Conservation (phyloP, 2,329 filamentous ascomycete species). For the Trichoderma sp. region DNA sequence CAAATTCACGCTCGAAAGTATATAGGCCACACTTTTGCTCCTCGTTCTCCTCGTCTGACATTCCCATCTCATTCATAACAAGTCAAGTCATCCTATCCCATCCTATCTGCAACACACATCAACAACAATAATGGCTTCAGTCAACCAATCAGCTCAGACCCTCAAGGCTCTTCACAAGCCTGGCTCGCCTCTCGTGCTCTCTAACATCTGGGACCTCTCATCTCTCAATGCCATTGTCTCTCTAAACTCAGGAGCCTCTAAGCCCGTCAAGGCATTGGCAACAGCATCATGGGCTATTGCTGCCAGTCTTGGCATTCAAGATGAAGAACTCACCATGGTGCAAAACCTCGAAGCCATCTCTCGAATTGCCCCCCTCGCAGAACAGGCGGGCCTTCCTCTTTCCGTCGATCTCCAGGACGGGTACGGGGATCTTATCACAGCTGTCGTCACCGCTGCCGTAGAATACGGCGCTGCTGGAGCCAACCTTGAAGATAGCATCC, state of each 20-base stretch:
- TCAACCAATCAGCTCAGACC: slow-evolving; percentile 35
- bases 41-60: not conserved
- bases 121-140: slow-evolving; percentile 15
- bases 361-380: slow-evolving; percentile 44
- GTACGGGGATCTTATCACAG: slow-evolving; percentile 48
- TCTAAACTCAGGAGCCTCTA: slow-evolving; percentile 36
- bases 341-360: slow-evolving; percentile 50
- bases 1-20: not conserved
- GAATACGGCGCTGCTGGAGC: slow-evolving; percentile 53
- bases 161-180: slow-evolving; percentile 49
- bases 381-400: slow-evolving; percentile 45
- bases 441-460: slow-evolving; percentile 46
- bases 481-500: slow-evolving; percentile 57
- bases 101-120: not conserved
- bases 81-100: not conserved
- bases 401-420: slow-evolving; percentile 62
- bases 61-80: not conserved
- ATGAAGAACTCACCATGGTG: slow-evolving; percentile 49
- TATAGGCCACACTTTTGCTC: not conserved
- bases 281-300: slow-evolving; percentile 54
- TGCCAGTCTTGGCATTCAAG: slow-evolving; percentile 42
- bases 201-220: slow-evolving; percentile 55
- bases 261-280: slow-evolving; percentile 45
- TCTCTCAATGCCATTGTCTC: slow-evolving; percentile 47
- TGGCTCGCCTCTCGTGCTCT: slow-evolving; percentile 50